A percentile compares a stretch with the other conserved stretches of the same genome.
Evolutionary conservation across 1,139 yeast species (phyloP).

Genomic region (Nadsonia starkeyi-henricii): DNA sequence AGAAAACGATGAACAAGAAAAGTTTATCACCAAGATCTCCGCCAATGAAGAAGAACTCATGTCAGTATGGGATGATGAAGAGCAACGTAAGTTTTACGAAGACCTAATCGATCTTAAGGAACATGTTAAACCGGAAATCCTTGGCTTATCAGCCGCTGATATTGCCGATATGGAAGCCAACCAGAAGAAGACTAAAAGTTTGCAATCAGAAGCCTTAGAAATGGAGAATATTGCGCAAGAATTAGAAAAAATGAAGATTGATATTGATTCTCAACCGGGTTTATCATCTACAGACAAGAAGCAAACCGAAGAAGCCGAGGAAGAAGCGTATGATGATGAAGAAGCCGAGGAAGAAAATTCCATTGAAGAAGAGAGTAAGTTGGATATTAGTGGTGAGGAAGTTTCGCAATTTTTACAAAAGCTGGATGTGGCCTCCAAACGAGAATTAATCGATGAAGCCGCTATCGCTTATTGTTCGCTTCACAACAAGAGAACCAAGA

Average conservation of each 20-base stretch:
- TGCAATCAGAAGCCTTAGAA: not conserved
- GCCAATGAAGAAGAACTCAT: slow-evolving; percentile 18
- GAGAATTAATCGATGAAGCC: slow-evolving; percentile 42
- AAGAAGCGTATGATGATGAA: not conserved
- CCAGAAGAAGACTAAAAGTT: not conserved
- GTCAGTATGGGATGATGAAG: slow-evolving; percentile 54
- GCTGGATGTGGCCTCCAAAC: slow-evolving; percentile 18
- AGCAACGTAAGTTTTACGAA: slow-evolving; percentile 48
- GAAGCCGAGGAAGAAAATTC: slow-evolving; percentile 14
- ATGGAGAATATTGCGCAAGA: not conserved
- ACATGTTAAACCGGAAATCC: not conserved
- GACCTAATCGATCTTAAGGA: slow-evolving; percentile 25
- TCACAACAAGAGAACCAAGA: slow-evolving; percentile 62
- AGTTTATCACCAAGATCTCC: slow-evolving; percentile 16
- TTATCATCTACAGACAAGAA: not conserved
- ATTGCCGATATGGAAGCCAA: not conserved
- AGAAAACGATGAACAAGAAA: slow-evolving; percentile 15
- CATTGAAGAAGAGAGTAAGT: slow-evolving; percentile 11
- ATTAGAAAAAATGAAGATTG: not conserved
- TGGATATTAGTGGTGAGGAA: slow-evolving; percentile 7
- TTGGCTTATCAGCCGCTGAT: not conserved
- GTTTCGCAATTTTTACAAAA: slow-evolving; percentile 14
- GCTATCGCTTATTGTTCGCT: slow-evolving; percentile 44
- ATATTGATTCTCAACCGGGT: not conserved
- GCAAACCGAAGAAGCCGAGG: not conserved